phyloP scores from a whole-genome alignment of 2,329 filamentous ascomycete species.

The Arthrobotrys pseudoclavata region DNA sequence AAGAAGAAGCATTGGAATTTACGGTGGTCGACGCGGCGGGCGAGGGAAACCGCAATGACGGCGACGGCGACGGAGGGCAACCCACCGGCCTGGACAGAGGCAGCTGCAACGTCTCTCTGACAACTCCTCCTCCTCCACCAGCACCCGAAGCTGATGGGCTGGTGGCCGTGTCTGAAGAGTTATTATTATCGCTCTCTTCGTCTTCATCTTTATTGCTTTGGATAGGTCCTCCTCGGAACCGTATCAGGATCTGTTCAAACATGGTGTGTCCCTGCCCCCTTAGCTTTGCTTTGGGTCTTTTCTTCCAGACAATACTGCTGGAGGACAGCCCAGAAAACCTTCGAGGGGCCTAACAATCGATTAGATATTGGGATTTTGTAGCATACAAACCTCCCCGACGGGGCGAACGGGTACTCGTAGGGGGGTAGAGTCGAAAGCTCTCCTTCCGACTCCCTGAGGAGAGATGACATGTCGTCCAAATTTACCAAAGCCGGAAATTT shows the following conservation, averaged over 20 bases:
- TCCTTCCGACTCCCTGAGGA: conserved; percentile 58
- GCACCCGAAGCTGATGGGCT: conserved; percentile 41
- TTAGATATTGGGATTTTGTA: conserved; percentile 15
- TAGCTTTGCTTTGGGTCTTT: background rate
- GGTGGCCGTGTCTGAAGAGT: conserved; percentile 54
- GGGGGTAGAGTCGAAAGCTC: conserved; percentile 51
- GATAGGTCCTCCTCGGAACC: conserved; percentile 57
- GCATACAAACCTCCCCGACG: conserved; percentile 52
- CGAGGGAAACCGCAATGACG: conserved; percentile 51
- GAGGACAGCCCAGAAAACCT: conserved; percentile 10
- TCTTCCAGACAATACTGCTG: conserved; percentile 7
- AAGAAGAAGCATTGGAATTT: conserved; percentile 24
- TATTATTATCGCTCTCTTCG: conserved; percentile 55
- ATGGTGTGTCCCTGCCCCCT: conserved; percentile 23
- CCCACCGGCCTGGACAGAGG: conserved; percentile 41
- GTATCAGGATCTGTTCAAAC: conserved; percentile 60
- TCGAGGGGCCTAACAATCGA: conserved; percentile 12
- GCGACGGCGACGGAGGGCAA: conserved; percentile 51
- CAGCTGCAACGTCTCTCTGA: conserved; percentile 48
- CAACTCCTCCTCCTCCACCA: background rate
- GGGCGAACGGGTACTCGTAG: conserved; percentile 47
- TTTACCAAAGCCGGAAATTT: conserved; percentile 61
- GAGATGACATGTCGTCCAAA: conserved; percentile 60
- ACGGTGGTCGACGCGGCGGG: conserved; percentile 21
- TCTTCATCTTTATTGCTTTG: conserved; percentile 52